These are phyloP conservation scores for Phytomonas francai DNA, from an alignment of 208 protist species.

Conservation along the genomic window DNA sequence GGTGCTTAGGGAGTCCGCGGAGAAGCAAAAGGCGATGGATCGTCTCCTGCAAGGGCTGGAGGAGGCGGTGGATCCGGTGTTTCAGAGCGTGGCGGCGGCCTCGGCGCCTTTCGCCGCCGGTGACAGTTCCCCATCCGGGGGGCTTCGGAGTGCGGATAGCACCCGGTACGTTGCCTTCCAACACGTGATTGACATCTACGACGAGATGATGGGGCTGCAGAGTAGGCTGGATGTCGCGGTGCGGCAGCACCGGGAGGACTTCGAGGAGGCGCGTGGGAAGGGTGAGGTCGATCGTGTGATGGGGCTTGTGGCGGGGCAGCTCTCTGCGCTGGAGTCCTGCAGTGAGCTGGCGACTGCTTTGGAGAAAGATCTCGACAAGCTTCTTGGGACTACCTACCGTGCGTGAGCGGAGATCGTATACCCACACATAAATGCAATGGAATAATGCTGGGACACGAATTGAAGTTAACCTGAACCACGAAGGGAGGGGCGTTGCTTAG, in stretches of 20 bases:
- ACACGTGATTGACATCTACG: conserved; percentile 17
- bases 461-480: no score
- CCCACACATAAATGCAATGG: no score
- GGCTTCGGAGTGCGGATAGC: no score
- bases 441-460: no score
- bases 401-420: no score
- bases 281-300: conserved; percentile 45
- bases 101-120: not conserved
- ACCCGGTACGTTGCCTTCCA: no score
- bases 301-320: conserved; percentile 52
- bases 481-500: no score
- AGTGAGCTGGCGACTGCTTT: conserved; percentile 31
- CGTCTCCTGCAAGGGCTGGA: conserved; percentile 52
- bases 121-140: no score
- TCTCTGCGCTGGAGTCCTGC: conserved; percentile 50
- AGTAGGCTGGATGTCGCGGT: conserved; percentile 46
- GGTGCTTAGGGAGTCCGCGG: conserved; percentile 34
- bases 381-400: conserved; percentile 42
- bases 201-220: conserved; percentile 48
- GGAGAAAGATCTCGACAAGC: conserved; percentile 48
- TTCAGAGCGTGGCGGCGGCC: not conserved
- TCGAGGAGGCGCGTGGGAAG: conserved; percentile 22
- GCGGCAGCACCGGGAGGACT: conserved; percentile 46
- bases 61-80: conserved; percentile 43
- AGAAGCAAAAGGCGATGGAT: conserved; percentile 39